These are phyloP conservation scores for Podila epicladia DNA, from an alignment of 192 early-diverging fungal genomes.

Conservation along the genomic window DNA sequence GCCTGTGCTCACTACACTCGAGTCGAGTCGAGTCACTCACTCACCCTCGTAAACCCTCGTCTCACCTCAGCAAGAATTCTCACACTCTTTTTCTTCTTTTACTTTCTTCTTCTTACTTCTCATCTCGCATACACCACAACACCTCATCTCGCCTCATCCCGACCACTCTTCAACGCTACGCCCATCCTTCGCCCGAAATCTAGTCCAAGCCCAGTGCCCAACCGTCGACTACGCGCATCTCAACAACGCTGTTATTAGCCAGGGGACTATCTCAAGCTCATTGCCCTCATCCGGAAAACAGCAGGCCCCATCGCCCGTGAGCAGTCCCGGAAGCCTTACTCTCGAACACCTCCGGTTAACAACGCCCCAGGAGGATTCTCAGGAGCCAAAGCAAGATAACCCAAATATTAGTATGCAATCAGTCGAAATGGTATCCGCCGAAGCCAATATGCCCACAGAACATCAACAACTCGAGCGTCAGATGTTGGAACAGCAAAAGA, in stretches of 20 bases:
- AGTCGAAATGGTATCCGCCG: slow-evolving; percentile 48
- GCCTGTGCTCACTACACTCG: too few relatives aligned
- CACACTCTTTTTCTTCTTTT: not conserved
- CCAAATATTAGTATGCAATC: slow-evolving; percentile 34
- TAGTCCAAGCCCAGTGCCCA: not conserved
- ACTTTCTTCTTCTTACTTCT: not conserved
- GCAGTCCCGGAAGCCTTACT: not conserved
- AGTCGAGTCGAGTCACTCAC: too few relatives aligned
- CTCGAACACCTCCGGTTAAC: slow-evolving; percentile 26
- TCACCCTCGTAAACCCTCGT: too few relatives aligned
- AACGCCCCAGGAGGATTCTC: slow-evolving; percentile 7
- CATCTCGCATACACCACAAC: slow-evolving; percentile 1
- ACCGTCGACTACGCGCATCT: slow-evolving; percentile 18
- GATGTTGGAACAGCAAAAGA: slow-evolving; percentile 31
- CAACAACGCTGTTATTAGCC: too few relatives aligned
- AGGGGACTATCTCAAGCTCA: too few relatives aligned
- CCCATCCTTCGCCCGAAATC: too few relatives aligned
- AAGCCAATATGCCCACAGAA: slow-evolving; percentile 26
- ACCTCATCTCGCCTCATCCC: not conserved
- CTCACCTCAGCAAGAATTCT: not conserved
- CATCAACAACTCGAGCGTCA: slow-evolving; percentile 32
- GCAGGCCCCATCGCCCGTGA: not conserved
- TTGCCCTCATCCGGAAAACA: not conserved
- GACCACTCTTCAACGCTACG: too few relatives aligned
- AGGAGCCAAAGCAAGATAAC: slow-evolving; percentile 9